Evolutionary conservation across 169 alveolate species (phyloP).

Genomic region (Ichthyophthirius multifiliis): DNA sequence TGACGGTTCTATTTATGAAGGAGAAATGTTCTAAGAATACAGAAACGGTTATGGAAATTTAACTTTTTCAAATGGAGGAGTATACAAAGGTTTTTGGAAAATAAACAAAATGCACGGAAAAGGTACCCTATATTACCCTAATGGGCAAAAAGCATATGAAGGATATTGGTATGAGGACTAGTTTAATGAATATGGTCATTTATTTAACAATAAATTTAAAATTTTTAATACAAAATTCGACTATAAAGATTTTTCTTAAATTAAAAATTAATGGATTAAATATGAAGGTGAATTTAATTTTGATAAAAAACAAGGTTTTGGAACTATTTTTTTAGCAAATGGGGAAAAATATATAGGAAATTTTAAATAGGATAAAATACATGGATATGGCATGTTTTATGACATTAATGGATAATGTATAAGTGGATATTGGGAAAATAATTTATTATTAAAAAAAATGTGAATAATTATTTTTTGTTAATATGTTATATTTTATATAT

Average conservation of each 20-base stretch:
- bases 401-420: background rate
- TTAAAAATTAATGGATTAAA: conserved; percentile 15
- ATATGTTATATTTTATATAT: no score
- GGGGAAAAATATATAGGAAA: conserved; percentile 10
- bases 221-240: background rate
- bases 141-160: conserved; percentile 25
- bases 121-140: conserved; percentile 10
- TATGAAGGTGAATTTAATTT: conserved; percentile 23
- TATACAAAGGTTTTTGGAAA: conserved; percentile 33
- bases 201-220: background rate
- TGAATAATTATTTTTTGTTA: no score
- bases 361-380: conserved; percentile 1
- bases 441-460: background rate
- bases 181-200: conserved; percentile 17
- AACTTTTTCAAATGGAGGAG: conserved; percentile 10
- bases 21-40: background rate
- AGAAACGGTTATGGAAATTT: conserved; percentile 24
- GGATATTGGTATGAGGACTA: conserved; percentile 15
- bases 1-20: conserved; percentile 12
- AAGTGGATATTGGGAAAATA: background rate
- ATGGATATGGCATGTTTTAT: conserved; percentile 22
- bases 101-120: conserved; percentile 26
- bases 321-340: conserved; percentile 9
- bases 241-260: background rate
- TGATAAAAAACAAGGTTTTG: conserved; percentile 21